These are phyloP conservation scores for Ogataea angusta DNA, from an alignment of 805 yeast genomes.

Conservation along the genomic window DNA sequence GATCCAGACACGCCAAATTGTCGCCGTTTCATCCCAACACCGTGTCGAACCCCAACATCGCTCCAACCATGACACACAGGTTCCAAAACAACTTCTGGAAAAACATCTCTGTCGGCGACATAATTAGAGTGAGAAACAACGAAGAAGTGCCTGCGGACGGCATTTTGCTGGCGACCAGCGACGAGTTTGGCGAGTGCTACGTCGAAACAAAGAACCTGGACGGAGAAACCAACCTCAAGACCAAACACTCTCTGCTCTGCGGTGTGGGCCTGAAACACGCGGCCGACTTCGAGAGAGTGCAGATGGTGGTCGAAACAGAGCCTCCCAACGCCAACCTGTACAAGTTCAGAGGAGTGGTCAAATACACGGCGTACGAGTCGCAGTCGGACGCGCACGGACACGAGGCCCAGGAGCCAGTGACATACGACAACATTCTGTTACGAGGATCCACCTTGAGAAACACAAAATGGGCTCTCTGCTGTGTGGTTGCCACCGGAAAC, in stretches of 20 bases:
- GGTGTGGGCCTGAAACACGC: constrained; percentile 55
- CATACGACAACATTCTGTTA: constrained; percentile 59
- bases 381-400: constrained; percentile 30
- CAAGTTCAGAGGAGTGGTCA: constrained; percentile 62
- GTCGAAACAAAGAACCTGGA: constrained; percentile 70
- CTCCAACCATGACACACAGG: constrained; percentile 32
- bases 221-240: constrained; percentile 75
- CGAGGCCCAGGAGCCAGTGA: constrained; percentile 51
- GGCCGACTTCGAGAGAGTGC: constrained; percentile 53
- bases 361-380: constrained; percentile 41
- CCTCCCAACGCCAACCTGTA: constrained; percentile 67
- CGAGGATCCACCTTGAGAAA: constrained; percentile 74
- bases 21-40: constrained; percentile 29
- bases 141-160: constrained; percentile 82
- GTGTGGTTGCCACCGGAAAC: constrained; percentile 71
- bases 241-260: constrained; percentile 49
- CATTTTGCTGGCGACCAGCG: constrained; percentile 61
- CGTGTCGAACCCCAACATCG: constrained; percentile 32
- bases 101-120: constrained; percentile 68
- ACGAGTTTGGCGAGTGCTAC: constrained; percentile 62
- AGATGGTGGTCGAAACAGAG: constrained; percentile 66
- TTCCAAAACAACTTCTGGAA: constrained; percentile 50
- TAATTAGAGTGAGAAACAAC: constrained; percentile 64
- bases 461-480: constrained; percentile 72
- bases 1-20: constrained; percentile 15